Evolutionary conservation across 2,329 filamentous ascomycete species (phyloP).

Genomic region (Cladosporium sp.): DNA sequence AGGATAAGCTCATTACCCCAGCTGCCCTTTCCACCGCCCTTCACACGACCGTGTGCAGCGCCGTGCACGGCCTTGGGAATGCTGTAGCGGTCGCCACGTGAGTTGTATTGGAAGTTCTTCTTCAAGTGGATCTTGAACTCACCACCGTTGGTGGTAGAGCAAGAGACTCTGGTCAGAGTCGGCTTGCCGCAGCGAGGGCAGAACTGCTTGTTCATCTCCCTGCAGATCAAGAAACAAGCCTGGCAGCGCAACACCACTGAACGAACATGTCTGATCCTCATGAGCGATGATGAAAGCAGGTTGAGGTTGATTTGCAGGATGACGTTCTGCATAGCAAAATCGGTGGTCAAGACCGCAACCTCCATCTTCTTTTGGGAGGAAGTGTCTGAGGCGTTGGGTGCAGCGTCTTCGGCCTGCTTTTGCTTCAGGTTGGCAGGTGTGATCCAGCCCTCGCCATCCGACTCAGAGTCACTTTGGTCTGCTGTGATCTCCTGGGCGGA

Average conservation of each 20-base stretch:
- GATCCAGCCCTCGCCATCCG: conserved; percentile 79
- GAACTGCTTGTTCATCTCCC: conserved; percentile 86
- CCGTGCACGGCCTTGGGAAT: conserved; percentile 88
- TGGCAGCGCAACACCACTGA: conserved; percentile 92
- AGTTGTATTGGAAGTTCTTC: conserved; percentile 96
- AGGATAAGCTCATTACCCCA: conserved; percentile 86
- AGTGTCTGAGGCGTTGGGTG: conserved; percentile 44
- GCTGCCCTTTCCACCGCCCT: conserved; percentile 74
- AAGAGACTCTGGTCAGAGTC: conserved; percentile 80
- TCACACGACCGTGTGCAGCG: conserved; percentile 72
- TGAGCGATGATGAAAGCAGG: conserved; percentile 74
- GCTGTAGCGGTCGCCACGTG: conserved; percentile 85
- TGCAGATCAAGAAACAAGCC: conserved; percentile 82
- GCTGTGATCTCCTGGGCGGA: conserved; percentile 25
- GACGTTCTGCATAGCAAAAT: conserved; percentile 98
- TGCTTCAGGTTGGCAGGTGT: conserved; percentile 89
- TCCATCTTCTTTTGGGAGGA: conserved; percentile 68
- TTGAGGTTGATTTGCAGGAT: conserved; percentile 92
- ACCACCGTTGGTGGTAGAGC: conserved; percentile 78
- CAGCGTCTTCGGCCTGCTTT: conserved; percentile 69
- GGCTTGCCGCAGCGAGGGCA: conserved; percentile 88
- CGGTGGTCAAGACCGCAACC: conserved; percentile 88
- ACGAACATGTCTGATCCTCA: conserved; percentile 80
- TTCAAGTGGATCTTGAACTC: conserved; percentile 85
- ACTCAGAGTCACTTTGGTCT: conserved; percentile 31